These are phyloP conservation scores for Penicillium sp. DNA, from an alignment of 2,329 filamentous ascomycete genomes.

Conservation along the genomic window DNA sequence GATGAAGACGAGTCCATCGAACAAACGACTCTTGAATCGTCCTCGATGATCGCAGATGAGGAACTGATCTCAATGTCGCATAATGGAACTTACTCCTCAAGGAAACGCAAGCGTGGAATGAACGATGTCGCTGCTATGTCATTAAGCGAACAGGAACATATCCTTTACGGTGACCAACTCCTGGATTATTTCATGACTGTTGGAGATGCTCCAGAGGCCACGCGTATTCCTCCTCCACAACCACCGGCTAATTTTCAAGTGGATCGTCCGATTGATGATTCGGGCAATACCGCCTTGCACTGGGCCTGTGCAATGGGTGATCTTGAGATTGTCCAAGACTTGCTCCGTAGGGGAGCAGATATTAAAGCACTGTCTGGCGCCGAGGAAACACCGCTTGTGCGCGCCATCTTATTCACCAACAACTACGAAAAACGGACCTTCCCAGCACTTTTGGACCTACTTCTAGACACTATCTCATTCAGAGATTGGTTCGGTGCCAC, in stretches of 20 bases:
- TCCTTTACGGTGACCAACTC: conserved; percentile 88
- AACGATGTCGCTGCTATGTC: conserved; percentile 63
- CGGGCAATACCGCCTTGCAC: conserved; percentile 89
- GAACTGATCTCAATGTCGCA: conserved; percentile 75
- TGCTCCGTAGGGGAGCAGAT: conserved; percentile 79
- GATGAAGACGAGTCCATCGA: conserved; percentile 82
- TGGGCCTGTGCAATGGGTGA: conserved; percentile 99
- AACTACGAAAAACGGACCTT: conserved; percentile 94
- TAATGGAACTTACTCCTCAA: conserved; percentile 56
- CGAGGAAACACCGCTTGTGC: conserved; percentile 91
- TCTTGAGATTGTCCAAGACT: conserved; percentile 84
- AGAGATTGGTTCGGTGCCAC: conserved; percentile 82
- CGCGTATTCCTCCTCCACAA: conserved; percentile 66
- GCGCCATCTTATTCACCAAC: conserved; percentile 94
- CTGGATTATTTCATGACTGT: conserved; percentile 95
- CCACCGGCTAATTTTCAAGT: conserved; percentile 87
- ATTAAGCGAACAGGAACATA: conserved; percentile 78
- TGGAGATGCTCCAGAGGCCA: conserved; percentile 71
- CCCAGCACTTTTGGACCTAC: conserved; percentile 78
- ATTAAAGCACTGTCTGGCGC: conserved; percentile 70
- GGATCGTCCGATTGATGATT: conserved; percentile 90
- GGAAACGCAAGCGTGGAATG: conserved; percentile 79
- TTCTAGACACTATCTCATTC: conserved; percentile 79
- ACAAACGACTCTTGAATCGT: conserved; percentile 80
- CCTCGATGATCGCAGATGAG: conserved; percentile 84